These are phyloP conservation scores for Ramaria sp. DNA, from an alignment of 768 basidiomycete species.

Conservation along the genomic window DNA sequence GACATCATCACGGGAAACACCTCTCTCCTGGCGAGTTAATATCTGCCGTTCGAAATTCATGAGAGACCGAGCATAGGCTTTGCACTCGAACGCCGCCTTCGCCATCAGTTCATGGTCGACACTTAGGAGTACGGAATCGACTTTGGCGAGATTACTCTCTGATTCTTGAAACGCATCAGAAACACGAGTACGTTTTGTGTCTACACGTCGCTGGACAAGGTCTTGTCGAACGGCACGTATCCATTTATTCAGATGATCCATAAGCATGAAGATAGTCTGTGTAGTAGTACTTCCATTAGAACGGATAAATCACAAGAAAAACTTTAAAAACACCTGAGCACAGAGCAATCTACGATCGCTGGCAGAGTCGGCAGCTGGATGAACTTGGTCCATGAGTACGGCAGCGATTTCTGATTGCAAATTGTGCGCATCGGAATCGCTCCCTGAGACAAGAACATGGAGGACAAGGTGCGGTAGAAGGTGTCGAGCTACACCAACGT, in stretches of 20 bases:
- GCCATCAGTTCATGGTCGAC: slow-evolving; percentile 88
- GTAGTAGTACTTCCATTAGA: background rate
- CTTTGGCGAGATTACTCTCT: slow-evolving; percentile 51
- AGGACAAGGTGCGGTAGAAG: slow-evolving; percentile 88
- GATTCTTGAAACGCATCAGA: slow-evolving; percentile 25
- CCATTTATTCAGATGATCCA: slow-evolving; percentile 93
- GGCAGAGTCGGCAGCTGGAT: slow-evolving; percentile 42
- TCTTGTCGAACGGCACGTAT: slow-evolving; percentile 67
- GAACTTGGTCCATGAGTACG: slow-evolving; percentile 83
- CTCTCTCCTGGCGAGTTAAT: slow-evolving; percentile 32
- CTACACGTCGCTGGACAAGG: slow-evolving; percentile 37
- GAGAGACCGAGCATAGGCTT: slow-evolving; percentile 84
- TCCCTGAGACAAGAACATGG: slow-evolving; percentile 70
- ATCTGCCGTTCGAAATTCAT: slow-evolving; percentile 93
- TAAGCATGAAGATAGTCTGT: slow-evolving; percentile 85
- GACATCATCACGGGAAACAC: slow-evolving; percentile 26
- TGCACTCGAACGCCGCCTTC: slow-evolving; percentile 87
- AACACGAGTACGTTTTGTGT: slow-evolving; percentile 39
- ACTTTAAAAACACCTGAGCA: slow-evolving; percentile 64
- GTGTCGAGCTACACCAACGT: slow-evolving; percentile 89
- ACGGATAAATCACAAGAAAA: background rate
- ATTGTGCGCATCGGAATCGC: slow-evolving; percentile 44
- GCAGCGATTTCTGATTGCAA: slow-evolving; percentile 70
- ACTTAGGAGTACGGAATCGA: slow-evolving; percentile 74
- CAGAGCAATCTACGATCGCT: slow-evolving; percentile 80